A percentile compares a stretch with the other conserved stretches of the same genome.
Evolutionary conservation across 371 early-diverging fungal genomes (phyloP).

Genomic region (Syncephalis plumigaleata): DNA sequence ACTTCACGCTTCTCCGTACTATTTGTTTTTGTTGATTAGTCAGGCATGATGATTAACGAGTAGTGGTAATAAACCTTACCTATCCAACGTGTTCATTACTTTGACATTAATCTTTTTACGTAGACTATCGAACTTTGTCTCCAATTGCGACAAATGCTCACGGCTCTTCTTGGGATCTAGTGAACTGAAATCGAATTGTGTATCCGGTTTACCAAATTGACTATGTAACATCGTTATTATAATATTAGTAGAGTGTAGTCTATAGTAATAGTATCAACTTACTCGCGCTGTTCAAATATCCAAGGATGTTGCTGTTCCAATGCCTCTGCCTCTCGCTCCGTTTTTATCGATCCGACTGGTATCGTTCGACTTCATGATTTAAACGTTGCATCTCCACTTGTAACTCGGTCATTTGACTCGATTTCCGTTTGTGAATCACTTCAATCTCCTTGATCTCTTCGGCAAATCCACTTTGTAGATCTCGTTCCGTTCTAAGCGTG

Average conservation of each 20-base stretch:
- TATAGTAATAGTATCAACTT: constrained; percentile 6
- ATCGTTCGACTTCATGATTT: constrained; percentile 46
- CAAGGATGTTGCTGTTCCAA: constrained; percentile 57
- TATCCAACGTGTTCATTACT: constrained; percentile 90
- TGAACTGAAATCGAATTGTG: constrained; percentile 64
- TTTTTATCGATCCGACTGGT: constrained; percentile 38
- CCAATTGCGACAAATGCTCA: constrained; percentile 50
- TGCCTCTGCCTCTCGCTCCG: constrained; percentile 24
- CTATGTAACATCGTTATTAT: constrained; percentile 9
- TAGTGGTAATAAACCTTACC: too few species aligned
- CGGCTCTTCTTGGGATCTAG: constrained; percentile 48
- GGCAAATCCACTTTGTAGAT: constrained; percentile 30
- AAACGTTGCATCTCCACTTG: constrained; percentile 54
- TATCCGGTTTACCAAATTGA: constrained; percentile 58
- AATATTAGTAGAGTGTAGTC: background rate
- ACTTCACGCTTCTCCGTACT: constrained; percentile 82
- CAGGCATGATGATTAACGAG: background rate
- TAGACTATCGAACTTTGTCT: constrained; percentile 53
- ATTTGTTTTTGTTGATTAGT: background rate
- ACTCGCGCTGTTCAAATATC: constrained; percentile 78
- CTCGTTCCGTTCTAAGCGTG: constrained; percentile 24
- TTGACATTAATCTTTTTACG: constrained; percentile 78
- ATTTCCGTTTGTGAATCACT: constrained; percentile 34
- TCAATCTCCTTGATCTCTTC: constrained; percentile 44
- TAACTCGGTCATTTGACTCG: constrained; percentile 31